Evolutionary conservation across 176 grass and related monocot species (phyloP).

Genomic region (barley (Hordeum vulgare)): MorexV3_pseudomolecules_assembly NC_058524.1:541526440-541526939

Average conservation of each 20-base stretch:
- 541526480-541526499: slow-evolving; percentile 4
- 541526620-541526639: slow-evolving; percentile 39
- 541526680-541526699: slow-evolving; percentile 48
- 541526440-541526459: not conserved
- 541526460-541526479: not conserved
- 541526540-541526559: slow-evolving; percentile 80
- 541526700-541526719: slow-evolving; percentile 84
- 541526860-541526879: slow-evolving; percentile 16
- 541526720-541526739: slow-evolving; percentile 78
- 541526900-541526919: not conserved
- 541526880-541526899: not conserved
- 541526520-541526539: slow-evolving; percentile 99
- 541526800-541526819: slow-evolving; percentile 64
- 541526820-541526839: slow-evolving; percentile 67
- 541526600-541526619: slow-evolving; percentile 67
- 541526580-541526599: slow-evolving; percentile 91
- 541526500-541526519: slow-evolving; percentile 73
- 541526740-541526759: slow-evolving; percentile 55
- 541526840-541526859: slow-evolving; percentile 42
- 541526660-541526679: not conserved
- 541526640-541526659: not conserved
- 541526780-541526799: slow-evolving; percentile 83
- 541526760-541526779: slow-evolving; percentile 88
- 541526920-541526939: too few species aligned
- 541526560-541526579: slow-evolving; percentile 69